Evolutionary conservation across 176 grass and related monocot species (phyloP).

Genomic region (Cymbopogon citratus): DNA sequence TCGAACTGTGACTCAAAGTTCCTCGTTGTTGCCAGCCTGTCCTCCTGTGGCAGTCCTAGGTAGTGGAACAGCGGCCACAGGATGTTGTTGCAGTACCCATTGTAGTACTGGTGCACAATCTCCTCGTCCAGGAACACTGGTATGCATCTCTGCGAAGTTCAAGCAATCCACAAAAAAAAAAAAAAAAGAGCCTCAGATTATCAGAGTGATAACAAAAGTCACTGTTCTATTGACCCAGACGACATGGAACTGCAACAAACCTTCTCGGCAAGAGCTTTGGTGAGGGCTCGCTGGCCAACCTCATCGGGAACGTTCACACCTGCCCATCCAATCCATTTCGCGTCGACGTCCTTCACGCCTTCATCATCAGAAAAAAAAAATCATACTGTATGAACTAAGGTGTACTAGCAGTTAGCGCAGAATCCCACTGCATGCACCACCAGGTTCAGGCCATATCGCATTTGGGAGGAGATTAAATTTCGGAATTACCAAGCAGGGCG

Average conservation of each 20-base stretch:
- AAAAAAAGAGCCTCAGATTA: constrained; percentile 20
- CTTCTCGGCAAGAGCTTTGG: constrained; percentile 90
- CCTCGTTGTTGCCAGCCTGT: constrained; percentile 86
- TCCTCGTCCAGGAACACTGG: constrained; percentile 98
- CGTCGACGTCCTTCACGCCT: constrained; percentile 98
- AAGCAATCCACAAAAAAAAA: constrained; percentile 15
- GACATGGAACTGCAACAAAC: constrained; percentile 19
- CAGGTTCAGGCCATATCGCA: neutral
- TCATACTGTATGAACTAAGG: neutral
- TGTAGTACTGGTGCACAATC: constrained; percentile 99
- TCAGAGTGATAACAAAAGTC: neutral
- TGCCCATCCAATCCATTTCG: constrained; percentile 99
- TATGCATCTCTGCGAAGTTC: constrained; percentile 79
- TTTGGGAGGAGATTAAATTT: constrained; percentile 17
- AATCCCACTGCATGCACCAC: constrained; percentile 20
- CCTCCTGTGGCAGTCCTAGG: constrained; percentile 93
- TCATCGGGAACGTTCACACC: constrained; percentile 94
- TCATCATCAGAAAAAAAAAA: neutral
- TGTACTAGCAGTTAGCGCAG: neutral
- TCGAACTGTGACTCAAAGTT: constrained; percentile 96
- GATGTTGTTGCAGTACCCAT: constrained; percentile 99
- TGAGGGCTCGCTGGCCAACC: constrained; percentile 82
- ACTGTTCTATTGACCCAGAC: constrained; percentile 49
- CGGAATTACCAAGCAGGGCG: constrained; percentile 73
- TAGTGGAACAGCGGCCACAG: constrained; percentile 99